Evolutionary conservation across 305 asterid genomes (phyloP).

Genomic region (Coffea humblotiana): DNA sequence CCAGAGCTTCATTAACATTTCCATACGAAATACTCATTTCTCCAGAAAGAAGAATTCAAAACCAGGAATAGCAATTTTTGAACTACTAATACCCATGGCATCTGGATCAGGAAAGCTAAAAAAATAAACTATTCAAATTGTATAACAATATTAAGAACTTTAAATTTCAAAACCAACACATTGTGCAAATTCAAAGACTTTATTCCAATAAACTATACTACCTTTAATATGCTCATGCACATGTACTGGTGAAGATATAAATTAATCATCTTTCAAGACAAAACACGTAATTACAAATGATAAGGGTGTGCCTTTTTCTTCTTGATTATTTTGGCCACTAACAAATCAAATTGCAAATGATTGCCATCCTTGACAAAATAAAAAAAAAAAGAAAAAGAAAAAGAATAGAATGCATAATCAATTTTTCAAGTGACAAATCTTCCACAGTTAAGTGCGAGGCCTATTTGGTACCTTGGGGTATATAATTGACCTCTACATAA

Average conservation of each 20-base stretch:
- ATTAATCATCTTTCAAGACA: background rate
- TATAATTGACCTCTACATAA: background rate
- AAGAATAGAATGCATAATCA: background rate
- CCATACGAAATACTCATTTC: background rate
- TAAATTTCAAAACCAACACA: too few species aligned
- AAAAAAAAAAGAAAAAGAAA: too few species aligned
- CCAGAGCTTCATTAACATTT: background rate
- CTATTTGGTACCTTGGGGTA: background rate
- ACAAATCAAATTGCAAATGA: background rate
- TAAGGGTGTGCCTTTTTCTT: too few species aligned
- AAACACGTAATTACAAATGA: background rate
- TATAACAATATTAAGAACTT: too few species aligned
- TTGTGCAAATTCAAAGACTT: too few species aligned
- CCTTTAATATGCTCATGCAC: background rate
- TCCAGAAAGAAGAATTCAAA: background rate
- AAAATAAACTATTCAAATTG: too few species aligned
- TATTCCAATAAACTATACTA: background rate
- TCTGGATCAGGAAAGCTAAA: too few species aligned
- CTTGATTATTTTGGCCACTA: background rate
- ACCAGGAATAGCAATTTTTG: background rate
- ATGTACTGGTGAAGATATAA: background rate
- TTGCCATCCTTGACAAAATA: background rate
- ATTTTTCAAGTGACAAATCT: background rate
- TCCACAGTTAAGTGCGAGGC: background rate
- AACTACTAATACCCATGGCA: too few species aligned